Evolutionary conservation across 2,329 filamentous ascomycete genomes (phyloP).

Genomic region (Biscogniauxia marginata): DNA sequence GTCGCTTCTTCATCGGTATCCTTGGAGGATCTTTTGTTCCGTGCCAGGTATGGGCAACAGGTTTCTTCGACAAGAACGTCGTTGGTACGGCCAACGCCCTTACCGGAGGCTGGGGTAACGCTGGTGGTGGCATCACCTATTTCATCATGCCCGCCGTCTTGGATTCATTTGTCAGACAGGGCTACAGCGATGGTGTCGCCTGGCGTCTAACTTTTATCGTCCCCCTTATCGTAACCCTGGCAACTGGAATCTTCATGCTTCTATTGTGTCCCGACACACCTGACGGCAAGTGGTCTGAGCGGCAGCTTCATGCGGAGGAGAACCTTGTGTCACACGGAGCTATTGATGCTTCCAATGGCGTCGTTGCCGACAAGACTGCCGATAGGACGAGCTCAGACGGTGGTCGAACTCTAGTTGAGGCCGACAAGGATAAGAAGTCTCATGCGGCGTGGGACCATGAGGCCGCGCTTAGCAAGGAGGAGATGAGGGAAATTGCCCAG

Average conservation of each 20-base stretch:
- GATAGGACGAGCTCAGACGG: conserved; percentile 40
- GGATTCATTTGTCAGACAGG: conserved; percentile 67
- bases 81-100: conserved; percentile 86
- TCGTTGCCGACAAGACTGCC: conserved; percentile 51
- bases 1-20: conserved; percentile 79
- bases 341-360: conserved; percentile 27
- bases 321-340: conserved; percentile 48
- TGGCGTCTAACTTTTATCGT: conserved; percentile 87
- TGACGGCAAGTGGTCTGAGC: conserved; percentile 76
- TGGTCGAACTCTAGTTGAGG: conserved; percentile 41
- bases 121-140: conserved; percentile 87
- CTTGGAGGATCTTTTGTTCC: conserved; percentile 78
- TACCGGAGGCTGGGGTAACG: conserved; percentile 81
- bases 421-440: conserved; percentile 40
- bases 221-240: conserved; percentile 72
- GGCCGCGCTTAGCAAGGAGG: conserved; percentile 45
- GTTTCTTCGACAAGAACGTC: conserved; percentile 90
- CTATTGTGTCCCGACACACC: conserved; percentile 79
- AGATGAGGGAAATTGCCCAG: conserved; percentile 54
- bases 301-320: conserved; percentile 56
- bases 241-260: conserved; percentile 66
- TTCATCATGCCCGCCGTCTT: conserved; percentile 91
- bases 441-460: conserved; percentile 40
- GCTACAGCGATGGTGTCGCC: conserved; percentile 64
- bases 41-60: conserved; percentile 90